Percentiles rank a stretch among this genome's conserved stretches.
phyloP scores from a whole-genome alignment of 768 basidiomycete species.

The Amanita fuliginea region DNA sequence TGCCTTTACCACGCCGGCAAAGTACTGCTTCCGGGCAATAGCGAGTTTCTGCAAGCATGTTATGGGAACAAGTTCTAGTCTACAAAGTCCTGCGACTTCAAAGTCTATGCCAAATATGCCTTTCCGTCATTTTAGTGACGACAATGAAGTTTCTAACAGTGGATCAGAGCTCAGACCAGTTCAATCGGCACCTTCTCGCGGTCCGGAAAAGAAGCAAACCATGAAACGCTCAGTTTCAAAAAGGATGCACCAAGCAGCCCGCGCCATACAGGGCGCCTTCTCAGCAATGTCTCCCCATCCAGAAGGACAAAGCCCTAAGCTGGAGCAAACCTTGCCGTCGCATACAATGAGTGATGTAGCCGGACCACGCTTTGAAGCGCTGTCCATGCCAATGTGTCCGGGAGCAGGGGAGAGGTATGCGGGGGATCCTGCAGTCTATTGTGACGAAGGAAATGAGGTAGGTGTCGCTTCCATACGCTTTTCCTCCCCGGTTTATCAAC shows the following conservation, averaged over 20 bases:
- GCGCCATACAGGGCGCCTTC: slow-evolving; percentile 4
- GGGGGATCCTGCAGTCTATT: slow-evolving; percentile 54
- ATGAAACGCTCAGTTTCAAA: slow-evolving; percentile 12
- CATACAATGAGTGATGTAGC: slow-evolving; percentile 20
- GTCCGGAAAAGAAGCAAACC: background rate
- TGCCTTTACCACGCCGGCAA: slow-evolving; percentile 66
- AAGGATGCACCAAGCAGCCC: slow-evolving; percentile 10
- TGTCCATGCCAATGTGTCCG: slow-evolving; percentile 7
- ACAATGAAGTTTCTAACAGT: background rate
- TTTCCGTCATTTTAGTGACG: background rate
- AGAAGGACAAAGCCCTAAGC: background rate
- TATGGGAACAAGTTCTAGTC: slow-evolving; percentile 32
- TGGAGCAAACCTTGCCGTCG: slow-evolving; percentile 7
- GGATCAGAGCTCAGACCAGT: background rate
- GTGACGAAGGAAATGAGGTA: slow-evolving; percentile 27
- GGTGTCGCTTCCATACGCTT: background rate
- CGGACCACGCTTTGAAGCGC: slow-evolving; percentile 20
- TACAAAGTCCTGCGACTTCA: slow-evolving; percentile 9
- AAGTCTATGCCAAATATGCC: slow-evolving; percentile 7
- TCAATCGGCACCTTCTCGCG: background rate
- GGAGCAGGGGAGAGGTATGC: slow-evolving; percentile 27
- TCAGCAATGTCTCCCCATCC: background rate
- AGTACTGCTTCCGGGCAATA: slow-evolving; percentile 72
- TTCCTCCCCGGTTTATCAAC: background rate
- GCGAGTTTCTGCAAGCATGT: slow-evolving; percentile 60